Conservation (phyloP, 495 filamentous ascomycete species). For the Xylaria scruposa region DNA sequence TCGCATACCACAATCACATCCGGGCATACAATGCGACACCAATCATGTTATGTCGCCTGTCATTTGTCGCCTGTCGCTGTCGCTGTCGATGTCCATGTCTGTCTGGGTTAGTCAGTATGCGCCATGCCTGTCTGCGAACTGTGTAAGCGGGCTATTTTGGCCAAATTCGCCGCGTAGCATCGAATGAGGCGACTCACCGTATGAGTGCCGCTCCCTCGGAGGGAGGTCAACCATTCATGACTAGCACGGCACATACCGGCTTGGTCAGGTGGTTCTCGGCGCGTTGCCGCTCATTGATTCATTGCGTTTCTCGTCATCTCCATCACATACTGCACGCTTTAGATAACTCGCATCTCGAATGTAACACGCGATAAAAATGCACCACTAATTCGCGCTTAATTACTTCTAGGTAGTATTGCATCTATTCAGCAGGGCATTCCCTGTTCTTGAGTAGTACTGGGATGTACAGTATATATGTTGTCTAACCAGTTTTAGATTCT, state of each 20-base stretch:
- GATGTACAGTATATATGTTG: background rate
- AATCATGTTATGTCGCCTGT: conserved; percentile 13
- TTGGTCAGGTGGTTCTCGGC: conserved; percentile 11
- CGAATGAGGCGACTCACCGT: conserved; percentile 1
- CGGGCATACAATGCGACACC: background rate
- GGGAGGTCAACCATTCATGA: background rate
- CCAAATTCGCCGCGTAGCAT: background rate
- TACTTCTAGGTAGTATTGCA: background rate
- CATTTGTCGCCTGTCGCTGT: background rate
- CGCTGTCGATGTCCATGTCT: background rate
- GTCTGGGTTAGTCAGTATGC: background rate
- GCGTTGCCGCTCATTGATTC: background rate
- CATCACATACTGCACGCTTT: background rate
- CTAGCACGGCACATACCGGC: conserved; percentile 6
- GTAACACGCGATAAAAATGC: background rate
- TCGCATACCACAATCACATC: background rate
- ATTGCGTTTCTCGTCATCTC: background rate
- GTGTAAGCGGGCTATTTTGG: background rate
- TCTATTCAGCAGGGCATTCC: background rate
- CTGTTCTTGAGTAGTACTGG: conserved; percentile 9
- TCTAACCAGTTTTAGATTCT: background rate
- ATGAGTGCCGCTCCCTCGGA: background rate
- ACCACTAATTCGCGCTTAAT: conserved; percentile 5
- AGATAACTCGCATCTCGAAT: conserved; percentile 1
- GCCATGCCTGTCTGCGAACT: background rate